phyloP scores from a whole-genome alignment of 169 alveolate species.

The Plasmodium billcollinsi region DNA sequence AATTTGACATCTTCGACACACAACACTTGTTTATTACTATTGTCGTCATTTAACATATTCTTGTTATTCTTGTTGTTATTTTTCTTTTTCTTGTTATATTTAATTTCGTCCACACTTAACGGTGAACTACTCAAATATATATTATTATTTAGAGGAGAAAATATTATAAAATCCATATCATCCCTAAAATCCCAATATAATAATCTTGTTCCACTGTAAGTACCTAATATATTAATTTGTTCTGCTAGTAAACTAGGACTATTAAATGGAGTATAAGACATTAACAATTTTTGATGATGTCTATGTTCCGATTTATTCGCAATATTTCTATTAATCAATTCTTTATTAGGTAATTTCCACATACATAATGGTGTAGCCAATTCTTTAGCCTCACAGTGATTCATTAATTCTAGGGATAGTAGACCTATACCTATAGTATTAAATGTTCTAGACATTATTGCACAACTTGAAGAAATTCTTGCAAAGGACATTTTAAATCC shows the following conservation, averaged over 20 bases:
- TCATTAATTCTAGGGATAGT: slow-evolving; percentile 88
- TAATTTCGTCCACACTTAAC: slow-evolving; percentile 46
- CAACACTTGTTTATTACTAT: neutral
- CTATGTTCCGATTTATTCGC: slow-evolving; percentile 90
- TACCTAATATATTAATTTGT: slow-evolving; percentile 90
- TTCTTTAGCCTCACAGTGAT: slow-evolving; percentile 86
- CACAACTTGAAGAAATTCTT: slow-evolving; percentile 89
- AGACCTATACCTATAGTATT: slow-evolving; percentile 91
- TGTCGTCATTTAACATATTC: neutral
- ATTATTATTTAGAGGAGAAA: slow-evolving; percentile 82
- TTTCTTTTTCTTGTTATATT: slow-evolving; percentile 23
- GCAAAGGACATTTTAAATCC: slow-evolving; percentile 93
- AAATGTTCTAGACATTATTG: slow-evolving; percentile 90
- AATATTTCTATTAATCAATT: slow-evolving; percentile 88
- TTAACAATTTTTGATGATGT: slow-evolving; percentile 90
- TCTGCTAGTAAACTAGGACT: slow-evolving; percentile 91
- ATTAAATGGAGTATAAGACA: slow-evolving; percentile 91
- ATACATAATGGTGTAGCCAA: slow-evolving; percentile 89
- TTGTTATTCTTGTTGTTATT: neutral
- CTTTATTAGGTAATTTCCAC: slow-evolving; percentile 93
- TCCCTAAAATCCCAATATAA: slow-evolving; percentile 90
- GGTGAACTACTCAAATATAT: slow-evolving; percentile 81
- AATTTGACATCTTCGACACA: slow-evolving; percentile 42
- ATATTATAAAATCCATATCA: slow-evolving; percentile 87
- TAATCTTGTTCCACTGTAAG: slow-evolving; percentile 89